Conservation (phyloP, 1,139 yeast species). For the Maudiozyma humilis region DNA sequence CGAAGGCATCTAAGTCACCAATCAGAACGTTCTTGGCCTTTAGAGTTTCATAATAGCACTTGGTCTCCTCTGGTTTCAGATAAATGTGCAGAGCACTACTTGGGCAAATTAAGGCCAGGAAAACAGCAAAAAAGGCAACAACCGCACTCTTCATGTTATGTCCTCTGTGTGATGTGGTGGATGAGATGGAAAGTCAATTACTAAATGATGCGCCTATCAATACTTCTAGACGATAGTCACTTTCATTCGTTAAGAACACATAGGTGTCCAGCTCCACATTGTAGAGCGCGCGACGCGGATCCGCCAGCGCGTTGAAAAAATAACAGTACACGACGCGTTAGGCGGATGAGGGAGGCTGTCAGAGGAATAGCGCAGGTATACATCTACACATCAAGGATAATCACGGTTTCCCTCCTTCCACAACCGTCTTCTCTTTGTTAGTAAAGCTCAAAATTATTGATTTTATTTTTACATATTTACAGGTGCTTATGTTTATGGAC, state of each 20-base stretch:
- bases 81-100: constrained; percentile 29
- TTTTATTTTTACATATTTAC: not conserved
- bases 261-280: too few species aligned
- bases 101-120: constrained; percentile 2
- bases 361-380: not conserved
- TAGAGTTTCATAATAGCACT: constrained; percentile 33
- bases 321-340: not conserved
- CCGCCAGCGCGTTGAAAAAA: too few species aligned
- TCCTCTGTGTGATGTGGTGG: not conserved
- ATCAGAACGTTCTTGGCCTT: constrained; percentile 42
- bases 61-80: constrained; percentile 25
- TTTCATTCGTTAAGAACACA: too few species aligned
- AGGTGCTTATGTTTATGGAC: too few species aligned
- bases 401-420: too few species aligned
- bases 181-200: too few species aligned
- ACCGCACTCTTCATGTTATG: not conserved
- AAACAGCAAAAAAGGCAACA: not conserved
- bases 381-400: too few species aligned
- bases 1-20: constrained; percentile 36
- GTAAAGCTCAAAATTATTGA: too few species aligned
- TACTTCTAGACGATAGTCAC: too few species aligned
- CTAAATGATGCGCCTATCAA: too few species aligned
- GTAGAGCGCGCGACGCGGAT: too few species aligned
- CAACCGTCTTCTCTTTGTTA: too few species aligned
- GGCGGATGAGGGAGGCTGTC: not conserved